These are phyloP conservation scores for Protea cynaroides DNA, from an alignment of 164 flowering plant species.

Conservation along the genomic window DNA sequence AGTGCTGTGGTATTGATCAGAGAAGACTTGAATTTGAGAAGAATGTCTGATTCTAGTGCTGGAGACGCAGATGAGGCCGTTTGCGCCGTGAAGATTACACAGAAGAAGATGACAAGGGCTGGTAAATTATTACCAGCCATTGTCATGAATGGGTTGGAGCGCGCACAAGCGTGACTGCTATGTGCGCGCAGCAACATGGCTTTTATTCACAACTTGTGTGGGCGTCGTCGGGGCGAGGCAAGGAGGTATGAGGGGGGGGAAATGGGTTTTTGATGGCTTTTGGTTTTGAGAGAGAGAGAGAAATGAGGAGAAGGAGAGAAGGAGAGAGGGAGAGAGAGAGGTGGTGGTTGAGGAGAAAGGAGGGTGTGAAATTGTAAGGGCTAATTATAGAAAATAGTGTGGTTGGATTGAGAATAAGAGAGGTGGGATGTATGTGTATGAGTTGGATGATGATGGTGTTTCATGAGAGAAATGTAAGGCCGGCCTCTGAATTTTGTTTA, in stretches of 20 bases:
- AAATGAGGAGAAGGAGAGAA: background rate
- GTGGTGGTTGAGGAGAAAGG: background rate
- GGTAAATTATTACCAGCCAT: slow-evolving; percentile 2
- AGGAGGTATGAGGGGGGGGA: background rate
- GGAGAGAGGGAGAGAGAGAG: too few species aligned
- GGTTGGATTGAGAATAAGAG: background rate
- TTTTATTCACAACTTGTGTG: background rate
- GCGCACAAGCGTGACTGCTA: slow-evolving; percentile 5
- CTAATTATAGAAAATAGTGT: slow-evolving; percentile 12
- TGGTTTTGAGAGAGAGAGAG: background rate
- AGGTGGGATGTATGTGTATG: background rate
- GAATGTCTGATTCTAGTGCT: slow-evolving; percentile 34
- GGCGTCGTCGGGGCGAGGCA: background rate
- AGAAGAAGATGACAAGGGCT: background rate
- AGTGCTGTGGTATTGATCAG: slow-evolving; percentile 16
- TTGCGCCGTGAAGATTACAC: background rate
- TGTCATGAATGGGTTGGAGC: slow-evolving; percentile 10
- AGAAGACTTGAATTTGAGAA: slow-evolving; percentile 43
- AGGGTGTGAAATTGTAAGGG: background rate
- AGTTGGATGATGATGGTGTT: slow-evolving; percentile 6
- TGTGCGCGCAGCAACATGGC: slow-evolving; percentile 1
- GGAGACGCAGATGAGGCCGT: background rate
- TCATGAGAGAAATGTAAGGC: slow-evolving; percentile 15
- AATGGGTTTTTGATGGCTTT: background rate
- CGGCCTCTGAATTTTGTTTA: slow-evolving; percentile 14